These are phyloP conservation scores for Vigna angularis DNA, from an alignment of 306 rosid genomes.

Conservation along the genomic window DNA sequence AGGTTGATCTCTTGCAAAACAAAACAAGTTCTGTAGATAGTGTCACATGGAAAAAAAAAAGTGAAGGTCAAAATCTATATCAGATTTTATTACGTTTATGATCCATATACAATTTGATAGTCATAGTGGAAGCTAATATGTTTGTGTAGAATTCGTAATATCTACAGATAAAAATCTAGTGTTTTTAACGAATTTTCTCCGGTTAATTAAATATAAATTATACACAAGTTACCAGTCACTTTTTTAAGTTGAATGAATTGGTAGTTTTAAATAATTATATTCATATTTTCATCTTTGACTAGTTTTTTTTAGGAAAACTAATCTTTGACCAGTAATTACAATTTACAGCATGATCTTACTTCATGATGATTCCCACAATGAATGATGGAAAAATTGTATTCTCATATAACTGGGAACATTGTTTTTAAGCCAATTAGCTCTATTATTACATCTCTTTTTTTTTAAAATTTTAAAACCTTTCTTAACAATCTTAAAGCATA, in stretches of 20 bases:
- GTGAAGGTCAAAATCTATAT: slow-evolving; percentile 47
- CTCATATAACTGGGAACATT: too few species aligned
- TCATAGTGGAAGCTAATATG: slow-evolving; percentile 19
- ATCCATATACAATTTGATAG: slow-evolving; percentile 46
- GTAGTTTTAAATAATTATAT: neutral
- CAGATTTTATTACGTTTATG: slow-evolving; percentile 49
- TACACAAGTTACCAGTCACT: too few species aligned
- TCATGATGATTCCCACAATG: too few species aligned
- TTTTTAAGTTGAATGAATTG: neutral
- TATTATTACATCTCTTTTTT: too few species aligned
- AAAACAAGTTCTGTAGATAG: slow-evolving; percentile 49
- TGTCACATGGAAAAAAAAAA: slow-evolving; percentile 43
- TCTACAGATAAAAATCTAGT: slow-evolving; percentile 11
- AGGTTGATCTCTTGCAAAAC: slow-evolving; percentile 48
- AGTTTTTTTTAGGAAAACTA: neutral
- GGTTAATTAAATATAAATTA: too few species aligned
- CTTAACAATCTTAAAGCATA: too few species aligned
- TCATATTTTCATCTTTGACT: neutral
- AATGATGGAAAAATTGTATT: too few species aligned
- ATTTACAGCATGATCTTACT: too few species aligned
- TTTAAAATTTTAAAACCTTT: too few species aligned
- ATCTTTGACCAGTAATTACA: too few species aligned
- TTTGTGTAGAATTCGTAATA: slow-evolving; percentile 32
- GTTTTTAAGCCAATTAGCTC: too few species aligned
- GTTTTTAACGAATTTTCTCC: neutral